Conservation (phyloP, 257 asterid species). For the Nemophila menziesii region DNA sequence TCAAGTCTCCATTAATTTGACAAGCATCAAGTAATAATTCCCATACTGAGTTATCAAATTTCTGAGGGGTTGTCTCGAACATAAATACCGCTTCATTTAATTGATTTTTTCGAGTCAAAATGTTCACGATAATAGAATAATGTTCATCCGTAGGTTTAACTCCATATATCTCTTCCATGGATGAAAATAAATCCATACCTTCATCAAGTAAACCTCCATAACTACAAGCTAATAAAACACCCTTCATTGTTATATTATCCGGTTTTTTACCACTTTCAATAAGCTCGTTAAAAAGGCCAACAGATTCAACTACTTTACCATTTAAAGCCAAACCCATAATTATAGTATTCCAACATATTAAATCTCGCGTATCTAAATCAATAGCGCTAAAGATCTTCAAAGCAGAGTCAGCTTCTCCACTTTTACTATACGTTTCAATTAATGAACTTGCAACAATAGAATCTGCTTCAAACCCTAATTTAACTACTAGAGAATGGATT, state of each 20-base stretch:
- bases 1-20: conserved; percentile 27
- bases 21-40: conserved; percentile 41
- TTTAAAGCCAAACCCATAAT: conserved; percentile 39
- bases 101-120: conserved; percentile 37
- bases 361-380: conserved; percentile 37
- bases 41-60: conserved; percentile 31
- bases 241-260: conserved; percentile 36
- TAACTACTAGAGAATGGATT: conserved; percentile 46
- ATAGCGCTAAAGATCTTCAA: conserved; percentile 22
- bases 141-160: conserved; percentile 39
- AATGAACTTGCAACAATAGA: conserved; percentile 45
- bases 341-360: conserved; percentile 56
- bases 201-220: conserved; percentile 39
- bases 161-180: conserved; percentile 40
- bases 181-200: conserved; percentile 34
- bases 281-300: conserved; percentile 30
- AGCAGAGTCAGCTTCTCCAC: conserved; percentile 37
- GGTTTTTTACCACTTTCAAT: conserved; percentile 36
- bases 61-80: conserved; percentile 22
- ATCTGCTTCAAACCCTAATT: conserved; percentile 50
- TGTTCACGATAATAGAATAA: conserved; percentile 29
- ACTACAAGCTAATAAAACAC: conserved; percentile 46
- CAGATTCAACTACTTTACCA: conserved; percentile 39
- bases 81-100: conserved; percentile 35
- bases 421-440: conserved; percentile 38